A percentile compares a stretch with the other conserved stretches of the same genome.
Evolutionary conservation across 2,329 filamentous ascomycete species (phyloP).

Genomic region (Clonostachys chloroleuca): DNA sequence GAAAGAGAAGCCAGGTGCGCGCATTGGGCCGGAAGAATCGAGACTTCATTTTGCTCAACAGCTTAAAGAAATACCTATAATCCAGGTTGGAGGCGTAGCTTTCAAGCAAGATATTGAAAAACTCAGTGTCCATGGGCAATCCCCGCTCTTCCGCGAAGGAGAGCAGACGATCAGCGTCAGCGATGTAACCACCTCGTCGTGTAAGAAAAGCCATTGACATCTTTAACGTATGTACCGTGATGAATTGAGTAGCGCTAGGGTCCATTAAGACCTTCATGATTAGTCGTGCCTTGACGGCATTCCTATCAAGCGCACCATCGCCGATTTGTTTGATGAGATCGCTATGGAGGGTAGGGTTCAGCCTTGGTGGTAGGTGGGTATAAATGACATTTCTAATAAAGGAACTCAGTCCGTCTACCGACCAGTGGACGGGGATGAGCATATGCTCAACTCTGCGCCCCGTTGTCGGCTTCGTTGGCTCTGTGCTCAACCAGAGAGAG

Average conservation of each 20-base stretch:
- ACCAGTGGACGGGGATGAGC: constrained; percentile 20
- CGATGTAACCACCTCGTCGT: constrained; percentile 24
- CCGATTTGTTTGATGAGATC: constrained; percentile 19
- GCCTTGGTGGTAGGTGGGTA: constrained; percentile 17
- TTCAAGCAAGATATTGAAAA: constrained; percentile 42
- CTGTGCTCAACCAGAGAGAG: constrained; percentile 24
- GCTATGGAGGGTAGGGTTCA: constrained; percentile 22
- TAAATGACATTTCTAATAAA: constrained; percentile 18
- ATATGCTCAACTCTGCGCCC: constrained; percentile 29
- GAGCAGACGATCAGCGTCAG: constrained; percentile 27
- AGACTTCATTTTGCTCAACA: constrained; percentile 33
- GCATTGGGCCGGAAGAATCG: constrained; percentile 33
- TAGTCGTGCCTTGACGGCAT: constrained; percentile 28
- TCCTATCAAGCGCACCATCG: constrained; percentile 24
- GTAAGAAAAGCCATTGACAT: constrained; percentile 36
- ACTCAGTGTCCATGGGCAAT: constrained; percentile 36
- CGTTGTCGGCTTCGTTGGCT: constrained; percentile 6
- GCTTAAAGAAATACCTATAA: constrained; percentile 30
- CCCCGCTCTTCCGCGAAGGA: constrained; percentile 25
- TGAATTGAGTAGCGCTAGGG: constrained; percentile 2
- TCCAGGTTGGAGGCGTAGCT: constrained; percentile 32
- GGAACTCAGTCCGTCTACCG: background rate
- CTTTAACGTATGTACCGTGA: background rate
- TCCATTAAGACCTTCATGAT: constrained; percentile 30
- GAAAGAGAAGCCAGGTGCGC: constrained; percentile 42